phyloP scores from a whole-genome alignment of 768 basidiomycete species.

The Russula vinacea region DNA sequence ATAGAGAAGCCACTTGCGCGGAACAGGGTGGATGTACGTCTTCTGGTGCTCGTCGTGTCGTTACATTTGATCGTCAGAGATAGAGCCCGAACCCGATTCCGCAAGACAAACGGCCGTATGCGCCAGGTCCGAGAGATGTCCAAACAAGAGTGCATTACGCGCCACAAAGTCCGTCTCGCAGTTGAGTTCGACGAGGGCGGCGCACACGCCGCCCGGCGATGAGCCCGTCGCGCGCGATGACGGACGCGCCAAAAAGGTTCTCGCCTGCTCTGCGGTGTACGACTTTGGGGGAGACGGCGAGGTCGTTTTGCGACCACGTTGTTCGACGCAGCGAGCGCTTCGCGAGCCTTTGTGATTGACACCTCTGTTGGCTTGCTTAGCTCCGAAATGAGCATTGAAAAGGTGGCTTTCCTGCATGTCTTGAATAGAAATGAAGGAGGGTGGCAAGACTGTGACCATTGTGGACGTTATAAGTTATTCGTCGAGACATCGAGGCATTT shows the following conservation, averaged over 20 bases:
- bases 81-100: slow-evolving; percentile 36
- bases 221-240: slow-evolving; percentile 60
- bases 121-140: slow-evolving; percentile 70
- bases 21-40: slow-evolving; percentile 47
- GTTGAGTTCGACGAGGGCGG: slow-evolving; percentile 86
- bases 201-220: slow-evolving; percentile 51
- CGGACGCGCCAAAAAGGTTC: slow-evolving; percentile 67
- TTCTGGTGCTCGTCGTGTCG: slow-evolving; percentile 19
- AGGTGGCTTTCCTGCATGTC: slow-evolving; percentile 52
- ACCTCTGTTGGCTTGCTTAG: slow-evolving; percentile 78
- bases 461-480: background rate
- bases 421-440: slow-evolving; percentile 50
- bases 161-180: slow-evolving; percentile 98
- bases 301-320: slow-evolving; percentile 82
- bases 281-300: slow-evolving; percentile 70
- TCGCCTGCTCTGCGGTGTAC: slow-evolving; percentile 66
- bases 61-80: slow-evolving; percentile 1
- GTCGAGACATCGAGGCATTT: too few relatives aligned
- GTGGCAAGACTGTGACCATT: slow-evolving; percentile 15
- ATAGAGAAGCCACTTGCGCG: slow-evolving; percentile 52
- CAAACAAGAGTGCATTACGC: slow-evolving; percentile 82
- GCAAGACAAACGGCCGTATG: slow-evolving; percentile 76
- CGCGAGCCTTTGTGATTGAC: slow-evolving; percentile 82
- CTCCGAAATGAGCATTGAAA: slow-evolving; percentile 78
- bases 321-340: slow-evolving; percentile 72